phyloP scores from a whole-genome alignment of 139 green algal genomes.

The Tetradesmus lagerheimii region DNA sequence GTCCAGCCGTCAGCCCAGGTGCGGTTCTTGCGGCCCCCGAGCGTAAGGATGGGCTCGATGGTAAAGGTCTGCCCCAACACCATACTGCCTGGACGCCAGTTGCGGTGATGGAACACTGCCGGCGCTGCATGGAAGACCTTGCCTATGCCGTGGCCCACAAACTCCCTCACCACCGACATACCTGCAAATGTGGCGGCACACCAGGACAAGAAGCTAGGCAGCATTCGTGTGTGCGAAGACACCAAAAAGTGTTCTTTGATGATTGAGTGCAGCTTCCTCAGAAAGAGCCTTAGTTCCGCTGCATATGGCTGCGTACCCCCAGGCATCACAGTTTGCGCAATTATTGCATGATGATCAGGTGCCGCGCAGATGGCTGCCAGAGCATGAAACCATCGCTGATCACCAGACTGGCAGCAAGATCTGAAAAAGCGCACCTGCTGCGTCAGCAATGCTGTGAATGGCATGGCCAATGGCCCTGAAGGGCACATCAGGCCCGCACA shows the following conservation, averaged over 20 bases:
- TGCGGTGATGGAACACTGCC: slow-evolving; percentile 88
- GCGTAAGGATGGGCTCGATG: slow-evolving; percentile 96
- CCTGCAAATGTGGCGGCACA: neutral
- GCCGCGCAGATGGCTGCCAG: no score
- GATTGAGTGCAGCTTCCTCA: no score
- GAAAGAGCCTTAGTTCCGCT: no score
- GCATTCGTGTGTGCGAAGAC: no score
- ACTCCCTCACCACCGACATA: slow-evolving; percentile 75
- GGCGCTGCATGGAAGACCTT: slow-evolving; percentile 91
- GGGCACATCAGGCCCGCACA: slow-evolving; percentile 83
- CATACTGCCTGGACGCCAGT: slow-evolving; percentile 74
- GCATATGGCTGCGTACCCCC: no score
- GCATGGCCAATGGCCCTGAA: slow-evolving; percentile 84
- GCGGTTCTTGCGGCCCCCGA: slow-evolving; percentile 54
- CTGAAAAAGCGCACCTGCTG: neutral
- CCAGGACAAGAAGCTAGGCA: no score
- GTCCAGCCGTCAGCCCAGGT: slow-evolving; percentile 97
- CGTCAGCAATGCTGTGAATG: slow-evolving; percentile 66
- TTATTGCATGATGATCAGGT: no score
- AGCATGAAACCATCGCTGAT: no score
- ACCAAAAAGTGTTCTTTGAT: no score
- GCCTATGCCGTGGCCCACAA: slow-evolving; percentile 96
- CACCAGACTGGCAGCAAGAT: neutral
- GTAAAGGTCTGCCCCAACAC: slow-evolving; percentile 94
- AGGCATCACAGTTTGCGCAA: no score